phyloP scores from a whole-genome alignment of 2,329 filamentous ascomycete genomes.

The Aspergillus glaucus region DNA sequence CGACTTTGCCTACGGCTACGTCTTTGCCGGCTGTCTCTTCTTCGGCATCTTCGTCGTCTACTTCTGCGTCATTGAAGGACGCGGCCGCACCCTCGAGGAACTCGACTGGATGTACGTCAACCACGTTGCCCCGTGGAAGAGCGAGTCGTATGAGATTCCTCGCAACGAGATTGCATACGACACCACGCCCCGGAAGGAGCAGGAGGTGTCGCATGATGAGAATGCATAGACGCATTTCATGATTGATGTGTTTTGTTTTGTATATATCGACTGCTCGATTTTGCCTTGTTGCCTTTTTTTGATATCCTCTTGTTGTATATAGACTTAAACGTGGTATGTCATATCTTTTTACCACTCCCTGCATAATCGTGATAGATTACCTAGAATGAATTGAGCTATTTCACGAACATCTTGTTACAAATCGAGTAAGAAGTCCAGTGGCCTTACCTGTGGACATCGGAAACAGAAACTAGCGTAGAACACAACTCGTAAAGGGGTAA shows the following conservation, averaged over 20 bases:
- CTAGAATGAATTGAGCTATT: no score
- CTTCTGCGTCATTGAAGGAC: constrained; percentile 70
- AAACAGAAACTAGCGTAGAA: no score
- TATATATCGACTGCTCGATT: background rate
- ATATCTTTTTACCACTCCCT: no score
- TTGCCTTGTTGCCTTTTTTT: background rate
- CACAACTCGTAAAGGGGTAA: no score
- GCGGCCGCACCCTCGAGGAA: constrained; percentile 65
- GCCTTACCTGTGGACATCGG: no score
- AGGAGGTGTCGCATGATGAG: constrained; percentile 20
- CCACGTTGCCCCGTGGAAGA: constrained; percentile 54
- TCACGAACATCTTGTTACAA: no score
- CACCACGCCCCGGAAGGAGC: constrained; percentile 15
- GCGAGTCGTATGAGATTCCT: constrained; percentile 40
- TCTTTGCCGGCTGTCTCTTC: constrained; percentile 67
- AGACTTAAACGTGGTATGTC: no score
- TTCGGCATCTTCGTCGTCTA: constrained; percentile 57
- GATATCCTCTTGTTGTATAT: background rate
- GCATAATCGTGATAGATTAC: no score
- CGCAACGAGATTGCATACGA: constrained; percentile 12
- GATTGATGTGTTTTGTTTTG: background rate
- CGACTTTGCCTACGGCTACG: constrained; percentile 67
- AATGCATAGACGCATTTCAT: constrained; percentile 15
- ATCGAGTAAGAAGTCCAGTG: no score
- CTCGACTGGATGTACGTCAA: constrained; percentile 69